Base-by-base conservation (phyloP, 495 filamentous ascomycete species). In the Penicillium daleae region DNA sequence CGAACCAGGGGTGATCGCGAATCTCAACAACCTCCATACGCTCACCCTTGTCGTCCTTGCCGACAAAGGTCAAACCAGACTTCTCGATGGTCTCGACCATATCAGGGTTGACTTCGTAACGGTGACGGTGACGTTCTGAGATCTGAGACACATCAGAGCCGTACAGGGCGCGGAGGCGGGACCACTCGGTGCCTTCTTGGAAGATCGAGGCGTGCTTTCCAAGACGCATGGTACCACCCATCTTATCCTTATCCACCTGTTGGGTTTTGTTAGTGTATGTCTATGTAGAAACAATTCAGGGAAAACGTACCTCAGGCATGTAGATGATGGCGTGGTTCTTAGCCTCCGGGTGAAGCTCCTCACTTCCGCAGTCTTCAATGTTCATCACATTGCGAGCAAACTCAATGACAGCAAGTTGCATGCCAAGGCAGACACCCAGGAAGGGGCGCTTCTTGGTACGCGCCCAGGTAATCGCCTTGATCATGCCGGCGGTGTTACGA, bases 401-500 rank as follows among this genome's bases (percentile, higher is more conserved):
- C 70, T 98, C 94, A 63, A 97, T 90, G 17, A 97, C 93, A 19
- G 95, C 93, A 39, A 97, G 80, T 74, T 99, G 95, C 87, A 99
- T 91, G 39, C 95, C 95, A 17, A 99, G 85, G 74, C 95, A 99
- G 59, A 99, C 90, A 56, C 95, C 94, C 8, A 98, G 83, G 78
- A 89, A 97, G 24, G 94, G 94, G 4, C 82, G 83, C 42, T 89
- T 88, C 62, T 92, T 88, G 50, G 89, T 87, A 37, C 95, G 89
- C 9, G 94, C 92, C 89, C 90, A 97, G 48, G 87, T 86, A 32
- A 89, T 87, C 2, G 89, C 91, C 56, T 84, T 77, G 63, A 97
- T 89, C 93, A 97, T 99, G 53, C 95, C 95, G 62, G 90, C 86
- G 0, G 86, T 91, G 42, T 91, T 95, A 59, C 95, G 82, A 42